Base-by-base conservation (phyloP, 768 basidiomycete species). In the Strobilomyces echinocephalus region DNA sequence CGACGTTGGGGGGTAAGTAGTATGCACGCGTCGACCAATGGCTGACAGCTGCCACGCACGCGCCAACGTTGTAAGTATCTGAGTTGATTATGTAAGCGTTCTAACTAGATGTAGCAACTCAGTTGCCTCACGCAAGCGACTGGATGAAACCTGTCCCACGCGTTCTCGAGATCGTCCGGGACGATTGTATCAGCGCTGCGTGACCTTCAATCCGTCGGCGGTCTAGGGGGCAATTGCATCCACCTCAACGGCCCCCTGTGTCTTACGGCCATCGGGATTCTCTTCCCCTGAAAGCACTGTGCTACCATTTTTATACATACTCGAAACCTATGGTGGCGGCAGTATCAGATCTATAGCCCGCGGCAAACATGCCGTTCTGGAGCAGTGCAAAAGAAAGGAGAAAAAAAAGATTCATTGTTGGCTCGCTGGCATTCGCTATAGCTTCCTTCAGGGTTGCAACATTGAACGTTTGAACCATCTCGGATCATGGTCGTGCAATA, bases 401-500 rank as follows among this genome's bases (percentile, higher is more conserved):
- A 35, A 16, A 20, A 39, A 50, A 33, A 39, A 39, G 7, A 46
- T 43, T 39, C 33, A 21, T n/a, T 21, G 26, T 11, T 20, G 11
- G 44, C 30, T 45, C 7, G 28, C n/a, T 44, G 24, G 6, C 4
- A 44, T 31, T 44, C 20, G n/a, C 30, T 30, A 44, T n/a, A 45
- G 24, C 31, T 20, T 46, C 31, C 45, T 41, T 16, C 24, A 24
- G 41, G n/a, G n/a, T n/a, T 24, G 24, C 24, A 24, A 24, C 24
- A 24, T 24, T 30, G 30, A 8, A 30, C 30, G 30, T 30, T 30
- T 30, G 30, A 30, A 34, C n/a, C 26, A 38, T 40, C 44, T 38
- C 59, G 54, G 59, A 57, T 56, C 54, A 60, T 46, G 15, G 15
- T 28, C 12, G 21, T 50, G 54, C 52, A 24, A 48, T 52, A 24